phyloP scores from a whole-genome alignment of 2,329 filamentous ascomycete species.

The Aureobasidium sp. region DNA sequence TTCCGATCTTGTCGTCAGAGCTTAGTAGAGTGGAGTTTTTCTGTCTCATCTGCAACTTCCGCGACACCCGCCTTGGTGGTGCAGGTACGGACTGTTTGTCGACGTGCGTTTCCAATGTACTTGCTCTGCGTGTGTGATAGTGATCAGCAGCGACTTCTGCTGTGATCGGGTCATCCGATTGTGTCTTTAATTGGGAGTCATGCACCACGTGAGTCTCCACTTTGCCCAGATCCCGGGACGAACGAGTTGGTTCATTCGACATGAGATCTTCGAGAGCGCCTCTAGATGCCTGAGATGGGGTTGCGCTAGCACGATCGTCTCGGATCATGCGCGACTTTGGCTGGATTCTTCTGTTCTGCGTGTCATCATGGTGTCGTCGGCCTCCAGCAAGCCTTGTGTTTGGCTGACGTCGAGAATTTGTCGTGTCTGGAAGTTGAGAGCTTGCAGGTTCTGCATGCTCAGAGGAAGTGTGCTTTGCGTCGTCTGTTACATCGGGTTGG shows the following conservation, averaged over 20 bases:
- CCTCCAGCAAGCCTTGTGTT: not conserved
- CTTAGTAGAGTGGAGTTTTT: slow-evolving; percentile 25
- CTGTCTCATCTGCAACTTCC: not conserved
- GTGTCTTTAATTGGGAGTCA: not conserved
- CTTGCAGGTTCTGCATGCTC: slow-evolving; percentile 28
- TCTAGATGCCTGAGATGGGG: not conserved
- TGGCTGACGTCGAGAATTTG: not conserved
- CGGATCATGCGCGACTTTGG: not conserved
- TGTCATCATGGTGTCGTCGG: slow-evolving; percentile 3
- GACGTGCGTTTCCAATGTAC: not conserved
- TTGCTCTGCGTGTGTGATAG: not conserved
- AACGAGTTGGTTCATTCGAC: not conserved
- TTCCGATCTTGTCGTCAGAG: slow-evolving; percentile 52
- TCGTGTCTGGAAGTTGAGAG: slow-evolving; percentile 27
- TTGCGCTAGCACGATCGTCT: not conserved
- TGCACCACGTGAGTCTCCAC: not conserved
- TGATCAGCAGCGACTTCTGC: not conserved
- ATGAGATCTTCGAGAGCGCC: not conserved
- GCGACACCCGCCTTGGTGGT: not conserved
- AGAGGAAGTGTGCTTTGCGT: slow-evolving; percentile 15
- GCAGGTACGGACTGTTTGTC: not conserved
- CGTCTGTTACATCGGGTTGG: not conserved
- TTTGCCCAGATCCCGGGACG: not conserved
- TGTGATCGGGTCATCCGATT: not conserved
- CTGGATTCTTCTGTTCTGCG: not conserved